Evolutionary conservation across 208 protist genomes (phyloP), one percentile per base, ranked within the genome.

Genomic region (Acanthamoeba castellanii): DNA sequence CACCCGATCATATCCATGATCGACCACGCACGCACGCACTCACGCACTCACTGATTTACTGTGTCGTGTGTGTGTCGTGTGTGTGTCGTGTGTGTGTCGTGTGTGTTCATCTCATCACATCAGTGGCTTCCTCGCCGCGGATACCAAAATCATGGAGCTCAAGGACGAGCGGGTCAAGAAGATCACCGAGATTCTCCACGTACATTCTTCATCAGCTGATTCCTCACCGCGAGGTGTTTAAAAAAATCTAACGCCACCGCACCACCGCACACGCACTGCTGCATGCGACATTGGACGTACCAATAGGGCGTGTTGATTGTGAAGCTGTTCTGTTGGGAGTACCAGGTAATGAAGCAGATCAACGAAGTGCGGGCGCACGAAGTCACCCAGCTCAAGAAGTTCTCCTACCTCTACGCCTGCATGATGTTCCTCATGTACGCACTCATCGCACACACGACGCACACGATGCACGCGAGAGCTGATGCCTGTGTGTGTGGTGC

Each of bases 381-480:
- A 7, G 66, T 74, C 32, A 34, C n/a, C 25, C 66, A 74, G 66
- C 32, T 74, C n/a, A 74, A 74, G 66, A n/a, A 34, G 66, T 74
- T 74, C 25, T 34, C 66, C 66, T 74, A 74, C 32, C 66, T 74
- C 66, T 74, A 74, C 32, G 66, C 66, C 25, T 74, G 66, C 66
- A 74, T 74, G 66, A 74, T 74, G 66, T 74, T 74, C 32, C 66
- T 74, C 32, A 74, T 74, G 66, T 74, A 74, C 66, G 22, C 66
- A n/a, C 66, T 74, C 66, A 14, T 22, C 66, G 9, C 37, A 18
- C 22, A n/a, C 59, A 68, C 27, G 22, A 68, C 59, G 2, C 16
- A 4, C 59, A 68, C 2, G 27, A 37, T 3, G 3, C 37, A 37
- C 37, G 3, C 37, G 37, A 37, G 37, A 37, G 37, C 37, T 37